These are phyloP conservation scores for Neoascochyta sp. DNA, from an alignment of 2,329 filamentous ascomycete species.

Conservation along the genomic window DNA sequence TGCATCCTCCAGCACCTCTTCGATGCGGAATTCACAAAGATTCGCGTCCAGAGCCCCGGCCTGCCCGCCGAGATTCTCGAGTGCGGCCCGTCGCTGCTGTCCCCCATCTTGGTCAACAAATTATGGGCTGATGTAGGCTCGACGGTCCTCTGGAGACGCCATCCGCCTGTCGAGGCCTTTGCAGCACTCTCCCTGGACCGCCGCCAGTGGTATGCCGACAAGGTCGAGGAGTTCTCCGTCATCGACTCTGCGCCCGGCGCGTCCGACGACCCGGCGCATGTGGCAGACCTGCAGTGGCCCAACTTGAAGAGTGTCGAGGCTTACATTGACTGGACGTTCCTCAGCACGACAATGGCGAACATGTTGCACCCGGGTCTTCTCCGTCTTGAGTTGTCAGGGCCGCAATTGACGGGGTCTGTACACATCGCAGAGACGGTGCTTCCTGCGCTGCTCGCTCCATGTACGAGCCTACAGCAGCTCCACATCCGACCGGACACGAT, in stretches of 20 bases:
- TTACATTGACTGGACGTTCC: conserved; percentile 24
- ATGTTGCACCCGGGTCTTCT: conserved; percentile 27
- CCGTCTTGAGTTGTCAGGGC: conserved; percentile 22
- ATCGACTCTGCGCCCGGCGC: conserved; percentile 15
- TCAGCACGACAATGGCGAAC: conserved; percentile 14
- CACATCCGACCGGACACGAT: conserved; percentile 23
- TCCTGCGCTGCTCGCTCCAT: conserved; percentile 19
- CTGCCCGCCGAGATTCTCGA: conserved; percentile 34
- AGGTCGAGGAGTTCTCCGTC: conserved; percentile 25
- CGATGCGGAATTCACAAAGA: too few species aligned
- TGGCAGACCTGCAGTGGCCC: conserved; percentile 28
- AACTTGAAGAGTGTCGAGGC: conserved; percentile 27
- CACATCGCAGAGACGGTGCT: conserved; percentile 22
- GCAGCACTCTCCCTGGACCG: conserved; percentile 17
- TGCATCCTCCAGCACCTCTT: conserved; percentile 25
- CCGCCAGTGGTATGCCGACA: conserved; percentile 32
- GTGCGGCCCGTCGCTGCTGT: conserved; percentile 32
- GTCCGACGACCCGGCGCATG: conserved; percentile 17
- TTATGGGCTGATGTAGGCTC: conserved; percentile 34
- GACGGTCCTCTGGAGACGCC: conserved; percentile 31
- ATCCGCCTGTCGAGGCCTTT: conserved; percentile 28
- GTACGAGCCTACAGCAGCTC: conserved; percentile 22
- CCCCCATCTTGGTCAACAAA: conserved; percentile 29
- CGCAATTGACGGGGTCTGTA: conserved; percentile 19
- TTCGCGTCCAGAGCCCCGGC: too few species aligned